Conservation (phyloP, 192 early-diverging fungal genomes). For the Backusella morwellensis region DNA sequence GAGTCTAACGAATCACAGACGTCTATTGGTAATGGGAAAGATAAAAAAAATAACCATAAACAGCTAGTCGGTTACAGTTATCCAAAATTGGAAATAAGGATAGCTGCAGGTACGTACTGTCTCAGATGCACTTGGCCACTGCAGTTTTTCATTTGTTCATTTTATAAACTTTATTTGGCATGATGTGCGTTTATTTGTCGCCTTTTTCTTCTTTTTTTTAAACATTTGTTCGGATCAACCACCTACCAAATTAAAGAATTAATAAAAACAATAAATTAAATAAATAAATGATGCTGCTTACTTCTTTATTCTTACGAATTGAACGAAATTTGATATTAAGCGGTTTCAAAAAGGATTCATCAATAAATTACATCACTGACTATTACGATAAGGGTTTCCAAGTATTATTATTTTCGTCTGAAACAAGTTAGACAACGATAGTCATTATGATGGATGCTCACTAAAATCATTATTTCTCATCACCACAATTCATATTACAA, state of each 20-base stretch:
- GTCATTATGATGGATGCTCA: too few species aligned
- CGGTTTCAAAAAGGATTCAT: too few species aligned
- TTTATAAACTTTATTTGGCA: neutral
- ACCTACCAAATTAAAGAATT: neutral
- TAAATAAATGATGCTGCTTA: neutral
- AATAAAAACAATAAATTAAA: neutral
- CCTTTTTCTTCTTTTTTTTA: neutral
- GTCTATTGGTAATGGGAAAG: neutral
- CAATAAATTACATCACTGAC: too few species aligned
- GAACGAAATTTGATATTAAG: too few species aligned
- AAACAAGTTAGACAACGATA: neutral
- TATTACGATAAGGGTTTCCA: neutral
- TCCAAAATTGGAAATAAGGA: neutral
- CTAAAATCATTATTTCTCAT: too few species aligned
- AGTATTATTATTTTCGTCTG: neutral
- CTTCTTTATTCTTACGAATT: neutral
- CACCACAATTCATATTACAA: too few species aligned
- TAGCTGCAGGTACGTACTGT: neutral
- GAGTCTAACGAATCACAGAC: neutral
- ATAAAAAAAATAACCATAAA: neutral
- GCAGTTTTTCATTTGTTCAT: neutral
- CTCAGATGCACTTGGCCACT: neutral
- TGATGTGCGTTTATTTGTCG: neutral
- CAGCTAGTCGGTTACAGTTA: neutral
- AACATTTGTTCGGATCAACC: neutral